Percentiles rank a stretch among this genome's conserved stretches.
These are phyloP conservation scores for Colletotrichum tofieldiae DNA, from an alignment of 2,329 filamentous ascomycete genomes.

Conservation along the genomic window DNA sequence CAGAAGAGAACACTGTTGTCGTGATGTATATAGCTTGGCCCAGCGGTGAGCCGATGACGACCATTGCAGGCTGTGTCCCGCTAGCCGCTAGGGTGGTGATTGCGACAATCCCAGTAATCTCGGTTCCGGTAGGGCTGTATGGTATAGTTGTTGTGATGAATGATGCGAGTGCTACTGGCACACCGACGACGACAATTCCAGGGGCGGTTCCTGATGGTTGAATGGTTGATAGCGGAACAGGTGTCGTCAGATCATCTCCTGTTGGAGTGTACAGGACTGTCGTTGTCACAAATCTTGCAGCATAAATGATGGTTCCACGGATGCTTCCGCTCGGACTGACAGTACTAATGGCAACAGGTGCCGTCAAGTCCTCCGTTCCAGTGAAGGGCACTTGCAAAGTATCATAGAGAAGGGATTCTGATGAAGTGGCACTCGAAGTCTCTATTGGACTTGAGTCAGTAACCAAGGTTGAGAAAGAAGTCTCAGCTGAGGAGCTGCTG, in stretches of 20 bases:
- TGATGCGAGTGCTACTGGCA: background rate
- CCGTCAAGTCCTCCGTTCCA: background rate
- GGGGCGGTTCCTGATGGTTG: constrained; percentile 19
- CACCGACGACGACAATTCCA: constrained; percentile 28
- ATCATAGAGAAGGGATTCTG: constrained; percentile 1
- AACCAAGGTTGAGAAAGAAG: too few relatives aligned
- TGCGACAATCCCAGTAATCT: background rate
- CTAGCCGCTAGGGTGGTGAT: constrained; percentile 29
- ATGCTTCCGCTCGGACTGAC: constrained; percentile 15
- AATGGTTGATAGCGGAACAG: constrained; percentile 10
- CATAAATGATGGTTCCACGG: constrained; percentile 5
- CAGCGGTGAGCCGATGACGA: background rate
- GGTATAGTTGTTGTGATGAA: constrained; percentile 34
- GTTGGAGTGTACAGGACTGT: constrained; percentile 12
- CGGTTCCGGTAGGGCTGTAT: constrained; percentile 23
- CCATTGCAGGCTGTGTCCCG: constrained; percentile 8
- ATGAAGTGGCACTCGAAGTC: background rate
- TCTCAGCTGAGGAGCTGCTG: background rate
- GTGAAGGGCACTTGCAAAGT: background rate
- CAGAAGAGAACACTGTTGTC: background rate
- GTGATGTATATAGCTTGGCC: background rate
- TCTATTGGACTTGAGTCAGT: background rate
- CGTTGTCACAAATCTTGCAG: constrained; percentile 8
- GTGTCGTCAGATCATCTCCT: background rate
- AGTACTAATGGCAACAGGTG: constrained; percentile 2